phyloP scores from a whole-genome alignment of 345 rosid species.

The Linum trigynum region DNA sequence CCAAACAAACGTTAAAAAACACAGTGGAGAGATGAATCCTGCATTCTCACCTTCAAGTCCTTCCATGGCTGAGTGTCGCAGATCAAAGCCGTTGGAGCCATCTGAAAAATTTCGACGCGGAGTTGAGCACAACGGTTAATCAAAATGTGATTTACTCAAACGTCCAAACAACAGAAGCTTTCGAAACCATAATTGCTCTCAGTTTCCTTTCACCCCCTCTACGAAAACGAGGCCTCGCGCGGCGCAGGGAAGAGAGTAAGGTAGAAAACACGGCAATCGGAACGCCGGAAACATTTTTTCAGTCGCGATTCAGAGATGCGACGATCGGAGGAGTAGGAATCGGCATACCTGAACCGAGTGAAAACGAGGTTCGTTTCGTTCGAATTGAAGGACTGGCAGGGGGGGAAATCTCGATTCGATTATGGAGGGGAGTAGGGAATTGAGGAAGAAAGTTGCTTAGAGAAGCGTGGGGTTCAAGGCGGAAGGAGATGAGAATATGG shows the following conservation, averaged over 20 bases:
- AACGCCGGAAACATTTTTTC: too few species aligned
- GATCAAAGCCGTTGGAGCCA: conserved; percentile 65
- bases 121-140: neutral
- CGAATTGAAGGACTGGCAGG: neutral
- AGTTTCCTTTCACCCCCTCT: too few species aligned
- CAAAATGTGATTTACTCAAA: neutral
- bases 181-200: too few species aligned
- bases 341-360: too few species aligned
- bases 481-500: too few species aligned
- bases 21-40: neutral
- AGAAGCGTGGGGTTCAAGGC: neutral
- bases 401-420: neutral
- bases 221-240: too few species aligned
- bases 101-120: conserved; percentile 9
- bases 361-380: too few species aligned
- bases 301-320: too few species aligned
- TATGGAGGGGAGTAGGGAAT: neutral
- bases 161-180: neutral
- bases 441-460: neutral
- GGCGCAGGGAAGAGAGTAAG: too few species aligned
- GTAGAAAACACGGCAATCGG: too few species aligned
- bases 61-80: conserved; percentile 71
- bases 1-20: neutral
- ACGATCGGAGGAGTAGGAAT: too few species aligned
- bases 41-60: conserved; percentile 58